phyloP scores from a whole-genome alignment of 768 basidiomycete genomes.

The Dioszegia aurantiaca region DNA sequence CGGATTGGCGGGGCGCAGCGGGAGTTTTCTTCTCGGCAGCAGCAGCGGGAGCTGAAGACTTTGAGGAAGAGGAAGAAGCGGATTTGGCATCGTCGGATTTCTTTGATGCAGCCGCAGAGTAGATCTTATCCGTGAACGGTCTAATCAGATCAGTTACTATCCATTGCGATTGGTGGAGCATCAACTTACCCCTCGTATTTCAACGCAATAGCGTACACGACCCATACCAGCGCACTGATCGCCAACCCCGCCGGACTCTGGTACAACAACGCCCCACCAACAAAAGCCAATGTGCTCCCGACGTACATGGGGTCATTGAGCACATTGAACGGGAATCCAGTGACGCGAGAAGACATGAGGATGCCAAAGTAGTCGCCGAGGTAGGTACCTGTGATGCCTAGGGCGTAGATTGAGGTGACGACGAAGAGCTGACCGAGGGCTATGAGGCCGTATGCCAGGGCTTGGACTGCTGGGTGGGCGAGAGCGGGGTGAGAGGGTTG shows the following conservation, averaged over 20 bases:
- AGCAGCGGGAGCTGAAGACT: conserved; percentile 8
- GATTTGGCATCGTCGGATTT: conserved; percentile 23
- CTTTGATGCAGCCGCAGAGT: conserved; percentile 48
- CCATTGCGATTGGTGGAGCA: neutral
- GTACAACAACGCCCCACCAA: conserved; percentile 82
- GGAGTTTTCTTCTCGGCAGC: no score
- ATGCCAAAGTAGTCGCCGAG: conserved; percentile 57
- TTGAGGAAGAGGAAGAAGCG: conserved; percentile 15
- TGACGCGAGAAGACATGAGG: conserved; percentile 73
- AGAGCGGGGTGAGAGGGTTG: conserved; percentile 72
- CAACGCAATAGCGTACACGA: conserved; percentile 79
- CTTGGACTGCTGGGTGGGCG: conserved; percentile 63
- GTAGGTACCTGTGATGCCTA: conserved; percentile 90
- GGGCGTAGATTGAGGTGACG: conserved; percentile 77
- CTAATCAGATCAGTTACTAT: conserved; percentile 30
- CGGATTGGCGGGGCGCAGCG: conserved; percentile 22
- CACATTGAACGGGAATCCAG: conserved; percentile 94
- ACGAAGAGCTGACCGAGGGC: conserved; percentile 77
- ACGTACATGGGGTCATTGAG: conserved; percentile 95
- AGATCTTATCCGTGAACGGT: conserved; percentile 57
- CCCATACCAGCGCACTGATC: conserved; percentile 74
- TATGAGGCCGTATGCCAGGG: conserved; percentile 60
- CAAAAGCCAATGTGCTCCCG: conserved; percentile 86
- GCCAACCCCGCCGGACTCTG: conserved; percentile 79
- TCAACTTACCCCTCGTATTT: conserved; percentile 78